Conservation (phyloP, 352 stramenopile genomes). For the Phytophthora pistaciae region DNA sequence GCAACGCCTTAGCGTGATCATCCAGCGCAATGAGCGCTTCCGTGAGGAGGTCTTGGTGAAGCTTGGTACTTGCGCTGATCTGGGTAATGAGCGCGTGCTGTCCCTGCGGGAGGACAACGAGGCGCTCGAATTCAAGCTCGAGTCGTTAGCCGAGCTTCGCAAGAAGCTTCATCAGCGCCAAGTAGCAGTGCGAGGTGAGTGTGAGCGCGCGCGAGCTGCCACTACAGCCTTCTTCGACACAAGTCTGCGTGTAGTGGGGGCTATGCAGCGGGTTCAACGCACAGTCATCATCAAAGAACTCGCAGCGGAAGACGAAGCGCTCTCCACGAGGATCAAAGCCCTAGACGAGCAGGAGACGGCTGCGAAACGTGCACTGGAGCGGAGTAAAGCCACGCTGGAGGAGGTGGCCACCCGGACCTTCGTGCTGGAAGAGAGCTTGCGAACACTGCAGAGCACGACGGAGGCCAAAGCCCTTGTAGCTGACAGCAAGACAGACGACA, state of each 20-base stretch:
- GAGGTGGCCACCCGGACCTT: constrained; percentile 52
- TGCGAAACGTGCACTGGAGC: constrained; percentile 20
- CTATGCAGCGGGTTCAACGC: constrained; percentile 61
- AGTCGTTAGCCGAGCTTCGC: constrained; percentile 30
- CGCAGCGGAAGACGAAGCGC: constrained; percentile 30
- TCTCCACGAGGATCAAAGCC: constrained; percentile 32
- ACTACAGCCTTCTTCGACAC: constrained; percentile 74
- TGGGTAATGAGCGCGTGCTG: constrained; percentile 69
- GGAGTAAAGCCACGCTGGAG: constrained; percentile 37
- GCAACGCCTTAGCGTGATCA: constrained; percentile 69
- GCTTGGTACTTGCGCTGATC: constrained; percentile 43
- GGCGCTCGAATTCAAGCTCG: constrained; percentile 50
- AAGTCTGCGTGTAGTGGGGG: constrained; percentile 59
- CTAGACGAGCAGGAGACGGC: constrained; percentile 36
- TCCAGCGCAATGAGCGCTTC: constrained; percentile 79
- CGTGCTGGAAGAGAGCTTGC: constrained; percentile 46
- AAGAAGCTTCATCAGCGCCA: constrained; percentile 43
- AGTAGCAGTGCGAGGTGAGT: constrained; percentile 46
- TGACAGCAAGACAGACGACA: constrained; percentile 1
- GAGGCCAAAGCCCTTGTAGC: constrained; percentile 9
- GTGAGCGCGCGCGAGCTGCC: constrained; percentile 32
- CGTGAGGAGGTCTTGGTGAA: constrained; percentile 52
- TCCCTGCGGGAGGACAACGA: constrained; percentile 68
- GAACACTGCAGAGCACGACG: constrained; percentile 35
- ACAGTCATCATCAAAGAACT: constrained; percentile 55